Base-by-base conservation (phyloP, 2,329 filamentous ascomycete genomes). In the Nemania sp. region DNA sequence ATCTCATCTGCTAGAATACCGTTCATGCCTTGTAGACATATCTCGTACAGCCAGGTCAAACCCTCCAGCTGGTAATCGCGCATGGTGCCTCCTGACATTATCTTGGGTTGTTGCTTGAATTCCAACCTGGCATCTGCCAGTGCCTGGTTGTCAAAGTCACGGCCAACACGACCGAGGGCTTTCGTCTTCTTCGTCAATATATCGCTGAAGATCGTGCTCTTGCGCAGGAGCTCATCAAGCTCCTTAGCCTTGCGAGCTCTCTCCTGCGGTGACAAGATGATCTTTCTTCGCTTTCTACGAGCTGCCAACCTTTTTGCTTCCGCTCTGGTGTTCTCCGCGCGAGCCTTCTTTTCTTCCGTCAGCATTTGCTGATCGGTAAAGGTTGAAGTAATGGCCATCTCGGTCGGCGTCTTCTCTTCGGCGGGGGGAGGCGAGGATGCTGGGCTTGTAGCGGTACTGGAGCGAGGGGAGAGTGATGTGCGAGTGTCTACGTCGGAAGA, bases 1-100 rank as follows among this genome's bases (percentile, higher is more conserved):
- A 97, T 97, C 74, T 97, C 93, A 69, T 97, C 93, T 0, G 93
- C 93, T 34, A 97, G 75, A 59, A 97, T 97, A 1, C 93, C 93
- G 66, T 92, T 96, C 74, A 97, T 85, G 11, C 93, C 93, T 70
- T 97, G 95, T 2, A 82, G 76, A 58, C 83, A 85, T 54, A 87
- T 84, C 80, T 97, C 92, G 69, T 90, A 96, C 80, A 99, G 88
- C 95, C 95, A 99, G 0, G 96, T 96, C 1, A 99, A 76, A 0
- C 95, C 95, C 73, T 98, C 94, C 0, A 99, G 79, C 69, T 99
- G 95, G 72, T 99, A 99, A 64, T 91, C 90, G 17, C 93, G 83
- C 94, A 99, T 98, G 3, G 88, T 89, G 1, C 95, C 95, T 5
- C 92, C 92, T 0, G 89, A 87, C 68, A 99, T 87, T 60, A 92